Percentiles rank a stretch among this genome's conserved stretches.
phyloP scores from a whole-genome alignment of 768 basidiomycete species.

The Tremella yokohamensis region DNA sequence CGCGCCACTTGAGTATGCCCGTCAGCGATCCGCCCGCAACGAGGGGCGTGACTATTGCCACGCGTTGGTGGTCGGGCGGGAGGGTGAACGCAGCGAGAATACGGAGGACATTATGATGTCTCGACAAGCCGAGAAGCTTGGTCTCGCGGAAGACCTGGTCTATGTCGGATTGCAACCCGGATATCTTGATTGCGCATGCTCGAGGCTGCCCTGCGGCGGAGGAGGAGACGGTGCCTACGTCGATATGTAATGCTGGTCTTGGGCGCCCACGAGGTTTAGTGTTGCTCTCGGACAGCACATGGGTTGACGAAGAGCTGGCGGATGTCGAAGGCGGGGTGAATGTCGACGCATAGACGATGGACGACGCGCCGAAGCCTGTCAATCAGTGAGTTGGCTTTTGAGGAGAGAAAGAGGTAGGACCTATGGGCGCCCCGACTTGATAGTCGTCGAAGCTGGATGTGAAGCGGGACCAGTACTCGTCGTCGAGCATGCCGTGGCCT shows the following conservation, averaged over 20 bases:
- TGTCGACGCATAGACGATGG: conserved; percentile 76
- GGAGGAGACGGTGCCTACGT: too few species aligned
- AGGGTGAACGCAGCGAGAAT: conserved; percentile 39
- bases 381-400: background rate
- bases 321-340: conserved; percentile 56
- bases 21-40: conserved; percentile 36
- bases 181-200: conserved; percentile 44
- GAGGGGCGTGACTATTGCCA: conserved; percentile 42
- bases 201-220: conserved; percentile 1
- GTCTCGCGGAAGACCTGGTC: conserved; percentile 51
- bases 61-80: conserved; percentile 35
- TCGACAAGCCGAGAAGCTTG: conserved; percentile 27
- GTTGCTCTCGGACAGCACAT: background rate
- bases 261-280: background rate
- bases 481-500: background rate
- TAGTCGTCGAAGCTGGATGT: conserved; percentile 9
- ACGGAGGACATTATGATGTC: conserved; percentile 67
- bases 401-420: conserved; percentile 2
- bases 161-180: conserved; percentile 59
- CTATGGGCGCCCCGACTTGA: conserved; percentile 6
- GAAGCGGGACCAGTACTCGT: conserved; percentile 1
- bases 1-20: conserved; percentile 35
- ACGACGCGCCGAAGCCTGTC: conserved; percentile 80
- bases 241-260: background rate
- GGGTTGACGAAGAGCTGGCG: background rate